Evolutionary conservation across 1,284 basidiomycete genomes (phyloP).

Genomic region (Ustilago sp.): DNA sequence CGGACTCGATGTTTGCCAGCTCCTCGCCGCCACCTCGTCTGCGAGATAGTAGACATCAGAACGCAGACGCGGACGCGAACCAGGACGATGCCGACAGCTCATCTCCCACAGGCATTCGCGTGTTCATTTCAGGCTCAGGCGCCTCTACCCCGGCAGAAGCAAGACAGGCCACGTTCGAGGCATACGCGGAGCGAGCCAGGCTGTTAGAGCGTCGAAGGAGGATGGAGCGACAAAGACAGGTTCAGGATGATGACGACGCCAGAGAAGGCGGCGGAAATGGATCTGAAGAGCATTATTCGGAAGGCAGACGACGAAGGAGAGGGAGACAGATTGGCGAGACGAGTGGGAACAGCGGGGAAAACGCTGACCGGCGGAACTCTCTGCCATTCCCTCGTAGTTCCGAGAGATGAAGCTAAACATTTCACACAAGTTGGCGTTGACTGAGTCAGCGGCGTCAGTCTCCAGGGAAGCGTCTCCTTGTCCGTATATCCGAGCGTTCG

Average conservation of each 20-base stretch:
- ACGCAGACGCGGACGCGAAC: conserved; percentile 5
- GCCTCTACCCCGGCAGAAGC: conserved; percentile 41
- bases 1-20: neutral
- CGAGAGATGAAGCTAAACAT: conserved; percentile 18
- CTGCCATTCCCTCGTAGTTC: conserved; percentile 35
- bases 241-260: neutral
- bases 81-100: conserved; percentile 6
- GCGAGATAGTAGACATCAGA: neutral
- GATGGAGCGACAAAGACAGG: conserved; percentile 18
- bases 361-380: conserved; percentile 20
- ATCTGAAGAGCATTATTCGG: conserved; percentile 12
- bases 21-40: conserved; percentile 6
- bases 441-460: too few species aligned
- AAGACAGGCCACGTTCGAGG: conserved; percentile 46
- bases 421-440: neutral
- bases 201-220: conserved; percentile 31
- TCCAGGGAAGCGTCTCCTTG: too few species aligned
- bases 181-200: conserved; percentile 41
- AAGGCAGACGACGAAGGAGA: conserved; percentile 22
- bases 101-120: conserved; percentile 21
- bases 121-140: conserved; percentile 35
- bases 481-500: too few species aligned
- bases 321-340: conserved; percentile 13
- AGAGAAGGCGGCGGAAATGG: conserved; percentile 9
- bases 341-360: neutral